Evolutionary conservation across 2,329 filamentous ascomycete genomes (phyloP).

Genomic region (Pleomassaria siparia): DNA sequence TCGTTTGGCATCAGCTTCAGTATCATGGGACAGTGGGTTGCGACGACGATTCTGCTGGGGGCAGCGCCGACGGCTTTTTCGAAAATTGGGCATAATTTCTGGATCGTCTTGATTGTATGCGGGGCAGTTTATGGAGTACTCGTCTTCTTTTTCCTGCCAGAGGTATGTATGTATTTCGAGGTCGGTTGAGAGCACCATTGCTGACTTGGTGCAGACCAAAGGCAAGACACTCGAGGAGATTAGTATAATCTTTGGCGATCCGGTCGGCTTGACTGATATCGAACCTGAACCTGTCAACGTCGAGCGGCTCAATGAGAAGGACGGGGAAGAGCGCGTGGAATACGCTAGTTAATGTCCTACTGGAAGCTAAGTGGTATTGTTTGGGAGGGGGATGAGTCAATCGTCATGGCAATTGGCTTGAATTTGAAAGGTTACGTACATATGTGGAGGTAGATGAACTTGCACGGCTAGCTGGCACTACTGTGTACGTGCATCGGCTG

Average conservation of each 20-base stretch:
- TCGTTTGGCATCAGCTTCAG: conserved; percentile 10
- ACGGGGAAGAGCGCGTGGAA: conserved; percentile 4
- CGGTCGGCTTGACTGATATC: conserved; percentile 6
- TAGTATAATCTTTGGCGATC: conserved; percentile 10
- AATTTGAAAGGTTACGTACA: no score
- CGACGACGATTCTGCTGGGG: conserved; percentile 11
- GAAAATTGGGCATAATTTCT: conserved; percentile 9
- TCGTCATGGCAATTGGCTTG: no score
- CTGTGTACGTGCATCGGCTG: no score
- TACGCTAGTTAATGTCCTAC: no score
- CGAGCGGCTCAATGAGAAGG: conserved; percentile 1
- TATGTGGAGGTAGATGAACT: no score
- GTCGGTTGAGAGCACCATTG: neutral
- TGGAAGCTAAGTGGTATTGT: no score
- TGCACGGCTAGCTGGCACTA: no score
- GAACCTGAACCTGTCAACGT: no score
- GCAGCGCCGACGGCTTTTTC: conserved; percentile 12
- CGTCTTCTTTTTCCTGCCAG: conserved; percentile 14
- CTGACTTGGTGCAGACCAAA: conserved; percentile 4
- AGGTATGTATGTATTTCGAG: conserved; percentile 3
- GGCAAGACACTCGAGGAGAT: conserved; percentile 9
- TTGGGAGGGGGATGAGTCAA: no score
- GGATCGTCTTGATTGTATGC: conserved; percentile 10
- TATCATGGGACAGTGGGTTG: conserved; percentile 13
- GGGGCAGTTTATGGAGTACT: conserved; percentile 5